These are phyloP conservation scores for Hypomyces rosellus DNA, from an alignment of 2,329 filamentous ascomycete genomes.

Conservation along the genomic window DNA sequence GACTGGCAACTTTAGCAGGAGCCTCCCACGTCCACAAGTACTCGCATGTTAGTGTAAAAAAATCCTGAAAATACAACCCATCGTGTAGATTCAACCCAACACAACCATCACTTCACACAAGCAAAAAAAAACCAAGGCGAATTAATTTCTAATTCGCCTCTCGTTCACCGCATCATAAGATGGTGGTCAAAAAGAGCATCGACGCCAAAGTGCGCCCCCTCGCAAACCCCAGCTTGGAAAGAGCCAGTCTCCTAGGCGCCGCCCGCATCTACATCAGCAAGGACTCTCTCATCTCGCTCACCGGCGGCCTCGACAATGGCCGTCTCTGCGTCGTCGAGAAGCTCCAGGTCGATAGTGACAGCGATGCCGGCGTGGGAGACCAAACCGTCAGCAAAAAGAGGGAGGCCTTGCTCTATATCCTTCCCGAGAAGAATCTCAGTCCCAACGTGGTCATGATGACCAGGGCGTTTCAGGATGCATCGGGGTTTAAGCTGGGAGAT, in stretches of 20 bases:
- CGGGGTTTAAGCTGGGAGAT: constrained; percentile 66
- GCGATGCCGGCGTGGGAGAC: constrained; percentile 1
- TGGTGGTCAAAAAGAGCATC: constrained; percentile 28
- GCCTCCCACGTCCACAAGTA: neutral
- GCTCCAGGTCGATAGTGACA: constrained; percentile 17
- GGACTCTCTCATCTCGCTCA: constrained; percentile 39
- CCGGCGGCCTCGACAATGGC: constrained; percentile 36
- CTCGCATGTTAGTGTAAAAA: neutral
- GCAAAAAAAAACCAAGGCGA: neutral
- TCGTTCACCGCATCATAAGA: constrained; percentile 9
- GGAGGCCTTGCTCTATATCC: constrained; percentile 45
- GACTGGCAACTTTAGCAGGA: too few relatives aligned
- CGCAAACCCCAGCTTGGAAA: constrained; percentile 35
- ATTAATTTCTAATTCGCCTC: neutral
- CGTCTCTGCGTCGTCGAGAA: constrained; percentile 36
- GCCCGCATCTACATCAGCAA: constrained; percentile 43
- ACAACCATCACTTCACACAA: neutral
- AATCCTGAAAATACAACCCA: neutral
- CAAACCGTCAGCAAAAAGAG: constrained; percentile 19
- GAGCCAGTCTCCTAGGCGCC: constrained; percentile 36
- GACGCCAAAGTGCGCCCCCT: constrained; percentile 37
- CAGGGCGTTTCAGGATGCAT: constrained; percentile 64
- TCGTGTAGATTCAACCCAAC: neutral
- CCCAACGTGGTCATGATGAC: constrained; percentile 66
- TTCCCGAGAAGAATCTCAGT: constrained; percentile 55